Evolutionary conservation across 139 green algal genomes (phyloP), one percentile per base, ranked within the genome.

Genomic region (Nannochloris sp.): DNA sequence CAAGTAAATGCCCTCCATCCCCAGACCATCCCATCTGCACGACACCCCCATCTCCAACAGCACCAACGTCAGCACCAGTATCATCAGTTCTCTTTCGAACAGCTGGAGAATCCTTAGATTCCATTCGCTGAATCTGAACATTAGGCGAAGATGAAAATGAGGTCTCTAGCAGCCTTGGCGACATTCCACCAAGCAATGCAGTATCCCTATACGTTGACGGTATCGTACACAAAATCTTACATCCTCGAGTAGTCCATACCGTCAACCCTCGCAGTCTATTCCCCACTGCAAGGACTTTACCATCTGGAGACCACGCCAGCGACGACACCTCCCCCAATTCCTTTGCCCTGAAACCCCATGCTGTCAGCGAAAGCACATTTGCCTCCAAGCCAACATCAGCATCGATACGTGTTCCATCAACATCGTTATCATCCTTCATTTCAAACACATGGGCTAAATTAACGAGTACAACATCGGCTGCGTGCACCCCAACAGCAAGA

Each of bases 191-290:
- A 33, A 30, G 12, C 14, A 59, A 2, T 20, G 50, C n/a, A 14
- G 25, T 57, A 16, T 16, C 58, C 20, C 56, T 23, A 50, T 44
- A 37, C 0, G 67, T 59, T 66, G 91, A 85, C 17, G 77, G 78
- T 68, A 89, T 70, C 3, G 75, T 83, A 79, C 82, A 91, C 76
- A 92, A 75, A 29, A 94, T 65, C 56, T 86, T 75, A 76, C 87
- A 94, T 44, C 87, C 87, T 6, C 77, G 84, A 3, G 85, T 75
- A 2, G 82, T 85, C 90, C 64, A 94, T 62, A 91, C 76, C 17
- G 77, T 80, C 31, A 92, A 46, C 33, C 87, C 87, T 43, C 86
- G 77, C 20, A 62, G 37, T 25, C 37, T 57, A 59, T 88, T 89
- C 1, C 86, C 86, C 12, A 90, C 79, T 2, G 79, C 76, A 36